A percentile compares a stretch with the other conserved stretches of the same genome.
Evolutionary conservation across 1,284 basidiomycete species (phyloP).

Genomic region (Hymenochaete sp.): DNA sequence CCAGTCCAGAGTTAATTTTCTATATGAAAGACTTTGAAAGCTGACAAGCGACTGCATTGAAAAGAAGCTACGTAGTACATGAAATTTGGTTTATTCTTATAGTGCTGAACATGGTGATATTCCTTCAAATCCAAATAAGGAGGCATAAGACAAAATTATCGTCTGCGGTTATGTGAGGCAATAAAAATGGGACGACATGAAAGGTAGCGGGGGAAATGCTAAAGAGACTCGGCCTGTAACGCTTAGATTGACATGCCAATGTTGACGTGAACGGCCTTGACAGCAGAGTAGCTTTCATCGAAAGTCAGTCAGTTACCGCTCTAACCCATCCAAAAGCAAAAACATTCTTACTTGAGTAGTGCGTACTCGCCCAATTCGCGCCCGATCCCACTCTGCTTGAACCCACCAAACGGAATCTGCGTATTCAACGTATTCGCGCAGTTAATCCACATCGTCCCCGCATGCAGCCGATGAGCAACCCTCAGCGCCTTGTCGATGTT

Average conservation of each 20-base stretch:
- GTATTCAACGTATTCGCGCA: slow-evolving; percentile 60
- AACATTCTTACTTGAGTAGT: slow-evolving; percentile 45
- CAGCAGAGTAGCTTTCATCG: slow-evolving; percentile 62
- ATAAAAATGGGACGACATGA: no score
- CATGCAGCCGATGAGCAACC: slow-evolving; percentile 70
- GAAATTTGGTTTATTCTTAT: no score
- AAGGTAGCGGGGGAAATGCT: no score
- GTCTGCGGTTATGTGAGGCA: no score
- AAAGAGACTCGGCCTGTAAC: no score
- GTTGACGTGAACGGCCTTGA: slow-evolving; percentile 84
- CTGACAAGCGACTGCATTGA: no score
- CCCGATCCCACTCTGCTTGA: slow-evolving; percentile 80
- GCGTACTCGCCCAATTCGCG: slow-evolving; percentile 84
- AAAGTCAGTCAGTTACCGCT: slow-evolving; percentile 15
- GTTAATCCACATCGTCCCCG: slow-evolving; percentile 82
- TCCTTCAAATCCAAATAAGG: no score
- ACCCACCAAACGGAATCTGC: slow-evolving; percentile 79
- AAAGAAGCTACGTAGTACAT: no score
- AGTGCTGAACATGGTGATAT: no score
- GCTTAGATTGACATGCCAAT: slow-evolving; percentile 34
- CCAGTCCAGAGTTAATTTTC: no score
- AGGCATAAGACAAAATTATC: no score
- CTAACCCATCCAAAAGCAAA: background rate
- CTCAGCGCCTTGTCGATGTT: slow-evolving; percentile 70
- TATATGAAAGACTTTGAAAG: no score